Base-by-base conservation (phyloP, 1,139 yeast species). In the Sugiyamaella novakii region DNA sequence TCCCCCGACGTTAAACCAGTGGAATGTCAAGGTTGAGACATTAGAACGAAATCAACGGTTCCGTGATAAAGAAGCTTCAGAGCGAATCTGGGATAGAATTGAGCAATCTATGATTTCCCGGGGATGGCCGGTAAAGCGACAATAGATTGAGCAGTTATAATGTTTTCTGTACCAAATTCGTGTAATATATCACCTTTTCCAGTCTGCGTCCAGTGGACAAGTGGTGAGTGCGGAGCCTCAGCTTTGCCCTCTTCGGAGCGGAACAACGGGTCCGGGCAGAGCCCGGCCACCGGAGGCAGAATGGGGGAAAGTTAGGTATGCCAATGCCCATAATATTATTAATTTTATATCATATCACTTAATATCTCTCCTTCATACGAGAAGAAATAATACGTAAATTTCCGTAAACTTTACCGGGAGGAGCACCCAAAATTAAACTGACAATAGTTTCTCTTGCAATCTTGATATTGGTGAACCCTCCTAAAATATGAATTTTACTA, bases 391-490 rank as follows among this genome's bases (percentile, higher is more conserved):
- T 89, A 72, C 98, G 87, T 67, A 94, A 78, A 71, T 92, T 92
- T 58, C 98, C 98, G 68, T 92, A 92, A 53, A 92, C 96, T 72
- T 92, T 92, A 56, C 98, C 98, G 39, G 98, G 98, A 43, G 98
- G 98, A 52, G 95, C 85, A 73, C 99, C 99, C 64, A 92, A 79
- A 73, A 92, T 92, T 65, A 92, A 78, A 54, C 94, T 83, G 54
- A 92, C 97, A 35, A 92, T 96, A 5, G 98, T 84, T 70, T 89
- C 96, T 74, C 98, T 81, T 18, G 99, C 98, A 84, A 92, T 91
- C 74, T 95, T 82, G 60, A 92, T 92, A 68, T 92, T 96, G 14
- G 95, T 85, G 73, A 88, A 92, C 0, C 98, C 98, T 39, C 99
- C 99, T 53, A 92, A 77, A 53, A 92, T 92, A 68, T 92, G 98